These are phyloP conservation scores for Tolypocladium guangdongense DNA, from an alignment of 2,329 filamentous ascomycete genomes.

Conservation along the genomic window DNA sequence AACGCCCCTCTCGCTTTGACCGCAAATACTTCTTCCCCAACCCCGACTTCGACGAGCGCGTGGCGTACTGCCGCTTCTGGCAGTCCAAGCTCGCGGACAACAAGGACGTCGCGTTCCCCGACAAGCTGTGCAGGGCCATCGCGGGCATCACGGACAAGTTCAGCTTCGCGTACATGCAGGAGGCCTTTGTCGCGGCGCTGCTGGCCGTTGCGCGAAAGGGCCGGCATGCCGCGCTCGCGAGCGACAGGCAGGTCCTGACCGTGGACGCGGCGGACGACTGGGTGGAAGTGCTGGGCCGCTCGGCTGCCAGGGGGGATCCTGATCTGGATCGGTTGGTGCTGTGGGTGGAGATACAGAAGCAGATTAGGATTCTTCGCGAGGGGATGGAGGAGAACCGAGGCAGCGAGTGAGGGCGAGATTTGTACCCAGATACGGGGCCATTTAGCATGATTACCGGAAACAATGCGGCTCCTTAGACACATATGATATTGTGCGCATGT, in stretches of 20 bases:
- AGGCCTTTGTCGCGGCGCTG: conserved; percentile 54
- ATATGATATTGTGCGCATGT: too few species aligned
- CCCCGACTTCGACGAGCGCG: conserved; percentile 41
- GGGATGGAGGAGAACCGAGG: conserved; percentile 38
- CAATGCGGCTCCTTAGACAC: too few species aligned
- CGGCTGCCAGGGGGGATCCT: conserved; percentile 18
- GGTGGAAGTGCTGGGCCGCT: conserved; percentile 18
- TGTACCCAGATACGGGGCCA: too few species aligned
- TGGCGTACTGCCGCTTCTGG: conserved; percentile 54
- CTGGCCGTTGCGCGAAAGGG: conserved; percentile 40
- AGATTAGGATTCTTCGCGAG: conserved; percentile 48
- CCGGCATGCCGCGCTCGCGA: background rate
- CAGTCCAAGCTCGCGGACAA: conserved; percentile 43
- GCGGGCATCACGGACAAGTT: conserved; percentile 53
- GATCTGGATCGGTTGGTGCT: conserved; percentile 40
- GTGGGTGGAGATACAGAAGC: conserved; percentile 53
- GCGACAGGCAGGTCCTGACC: conserved; percentile 4
- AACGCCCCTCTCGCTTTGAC: conserved; percentile 56
- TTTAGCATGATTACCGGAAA: too few species aligned
- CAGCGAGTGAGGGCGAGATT: background rate
- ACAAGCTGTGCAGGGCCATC: conserved; percentile 44
- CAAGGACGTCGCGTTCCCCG: conserved; percentile 48
- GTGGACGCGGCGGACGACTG: conserved; percentile 26
- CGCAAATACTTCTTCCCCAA: conserved; percentile 55
- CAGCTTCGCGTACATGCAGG: conserved; percentile 60